Base-by-base conservation (phyloP, 2,329 filamentous ascomycete genomes). In the Aspergillus nomiae region DNA sequence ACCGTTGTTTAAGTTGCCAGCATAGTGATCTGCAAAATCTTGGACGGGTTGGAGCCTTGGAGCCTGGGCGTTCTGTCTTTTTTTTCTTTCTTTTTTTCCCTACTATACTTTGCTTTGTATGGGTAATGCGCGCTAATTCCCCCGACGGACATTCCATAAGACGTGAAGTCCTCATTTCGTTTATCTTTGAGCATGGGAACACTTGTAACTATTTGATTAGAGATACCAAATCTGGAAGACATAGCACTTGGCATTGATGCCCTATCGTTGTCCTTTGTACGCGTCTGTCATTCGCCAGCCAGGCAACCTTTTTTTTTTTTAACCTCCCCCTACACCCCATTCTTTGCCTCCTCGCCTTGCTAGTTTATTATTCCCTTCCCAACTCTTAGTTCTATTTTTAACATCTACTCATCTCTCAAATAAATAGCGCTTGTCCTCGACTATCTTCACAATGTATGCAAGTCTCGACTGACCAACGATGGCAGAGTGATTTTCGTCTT, bases 1-100 rank as follows among this genome's bases (percentile, higher is more conserved):
- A 88, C 86, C 34, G 89, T 91, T 58, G 92, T 94, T 66, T 94
- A 84, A 75, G 36, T 51, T 43, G 28, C 38, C 41, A 53, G 48
- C 51, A 24, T 30, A 57, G 50, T 57, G 58, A 62, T 69, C 65
- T 60, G 61, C 48, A 51, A 34, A 50, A n/a, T 11, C 32, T 30
- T n/a, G 41, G 51, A 41, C 45, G 21, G 34, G 32, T 66, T 61
- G 65, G 63, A 59, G 63, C 54, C 61, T 56, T 59, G 65, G 62
- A 68, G 66, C 57, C 62, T 64, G 50, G 58, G 61, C 60, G 56
- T 62, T 30, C 21, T 56, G n/a, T 32, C 36, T 46, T 28, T 59
- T 51, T 51, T 59, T 28, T 28, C 26, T 28, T 28, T 16, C 51
- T 24, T 32, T 45, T 53, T 21, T 59, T 45, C 51, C 58, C 34